phyloP scores from a whole-genome alignment of 2,329 filamentous ascomycete genomes.

The Coniochaeta sp. region DNA sequence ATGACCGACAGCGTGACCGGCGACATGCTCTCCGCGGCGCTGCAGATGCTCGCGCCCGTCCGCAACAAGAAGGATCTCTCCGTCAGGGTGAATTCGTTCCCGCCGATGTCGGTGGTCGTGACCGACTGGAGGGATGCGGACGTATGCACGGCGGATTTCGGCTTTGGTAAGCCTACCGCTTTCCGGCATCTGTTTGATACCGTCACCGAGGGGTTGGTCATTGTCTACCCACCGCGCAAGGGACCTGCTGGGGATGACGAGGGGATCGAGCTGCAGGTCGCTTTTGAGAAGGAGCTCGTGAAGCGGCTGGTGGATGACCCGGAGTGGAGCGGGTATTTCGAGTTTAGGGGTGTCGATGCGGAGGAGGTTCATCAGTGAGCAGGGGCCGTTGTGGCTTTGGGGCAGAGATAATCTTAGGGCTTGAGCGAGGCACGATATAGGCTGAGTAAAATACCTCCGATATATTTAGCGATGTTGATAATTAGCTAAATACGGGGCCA shows the following conservation, averaged over 20 bases:
- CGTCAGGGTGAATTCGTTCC: conserved; percentile 23
- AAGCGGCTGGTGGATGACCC: conserved; percentile 22
- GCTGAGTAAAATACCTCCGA: no score
- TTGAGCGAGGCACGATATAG: no score
- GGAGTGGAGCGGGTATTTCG: conserved; percentile 28
- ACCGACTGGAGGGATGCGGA: conserved; percentile 27
- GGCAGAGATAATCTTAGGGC: no score
- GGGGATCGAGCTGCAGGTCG: conserved; percentile 24
- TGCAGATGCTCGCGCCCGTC: conserved; percentile 23
- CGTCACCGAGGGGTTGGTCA: conserved; percentile 17
- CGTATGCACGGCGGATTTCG: conserved; percentile 23
- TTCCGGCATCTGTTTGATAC: conserved; percentile 24
- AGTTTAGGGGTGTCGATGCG: conserved; percentile 21
- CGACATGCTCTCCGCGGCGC: conserved; percentile 18
- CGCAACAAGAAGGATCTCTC: conserved; percentile 27
- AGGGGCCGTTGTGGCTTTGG: no score
- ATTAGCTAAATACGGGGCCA: no score
- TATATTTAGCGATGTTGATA: no score
- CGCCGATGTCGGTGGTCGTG: conserved; percentile 24
- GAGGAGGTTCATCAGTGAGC: neutral
- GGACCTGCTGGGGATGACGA: conserved; percentile 20
- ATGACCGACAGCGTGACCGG: conserved; percentile 26
- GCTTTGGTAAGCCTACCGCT: conserved; percentile 23
- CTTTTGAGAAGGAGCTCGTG: conserved; percentile 24
- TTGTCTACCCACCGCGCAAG: conserved; percentile 23